phyloP scores from a whole-genome alignment of 2,329 filamentous ascomycete genomes.

The Coleophoma cylindrospora region DNA sequence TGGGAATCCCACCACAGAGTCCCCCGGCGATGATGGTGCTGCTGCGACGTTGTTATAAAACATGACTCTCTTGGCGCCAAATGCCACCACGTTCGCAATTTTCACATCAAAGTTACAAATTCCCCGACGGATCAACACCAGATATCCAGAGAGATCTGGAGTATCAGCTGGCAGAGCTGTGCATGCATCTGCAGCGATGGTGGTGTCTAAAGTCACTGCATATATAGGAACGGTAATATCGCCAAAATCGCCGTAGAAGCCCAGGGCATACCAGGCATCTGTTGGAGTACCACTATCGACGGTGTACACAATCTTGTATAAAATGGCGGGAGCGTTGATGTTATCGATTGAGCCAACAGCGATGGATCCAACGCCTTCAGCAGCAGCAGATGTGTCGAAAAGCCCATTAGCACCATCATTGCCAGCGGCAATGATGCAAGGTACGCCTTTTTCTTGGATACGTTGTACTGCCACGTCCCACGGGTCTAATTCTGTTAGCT shows the following conservation, averaged over 20 bases:
- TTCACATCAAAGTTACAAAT: background rate
- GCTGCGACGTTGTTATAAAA: background rate
- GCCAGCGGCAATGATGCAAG: background rate
- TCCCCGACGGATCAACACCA: background rate
- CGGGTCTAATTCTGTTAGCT: background rate
- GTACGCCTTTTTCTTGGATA: background rate
- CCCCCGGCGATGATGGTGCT: background rate
- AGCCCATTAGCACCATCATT: conserved; percentile 1
- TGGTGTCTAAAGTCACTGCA: background rate
- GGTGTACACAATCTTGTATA: background rate
- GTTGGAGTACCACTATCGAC: background rate
- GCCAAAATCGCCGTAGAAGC: background rate
- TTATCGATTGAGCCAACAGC: conserved; percentile 1
- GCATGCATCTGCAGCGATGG: background rate
- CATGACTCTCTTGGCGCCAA: background rate
- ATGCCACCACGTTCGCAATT: background rate
- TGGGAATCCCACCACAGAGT: background rate
- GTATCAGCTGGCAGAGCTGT: background rate
- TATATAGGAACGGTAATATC: background rate
- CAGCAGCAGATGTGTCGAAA: background rate
- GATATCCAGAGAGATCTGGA: background rate
- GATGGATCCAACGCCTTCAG: background rate
- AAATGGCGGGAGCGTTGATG: background rate
- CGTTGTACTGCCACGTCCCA: background rate
- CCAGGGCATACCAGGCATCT: background rate